A percentile compares a stretch with the other conserved stretches of the same genome.
Evolutionary conservation across 371 early-diverging fungal species (phyloP).

Genomic region (Rhizopus arrhizus): DNA sequence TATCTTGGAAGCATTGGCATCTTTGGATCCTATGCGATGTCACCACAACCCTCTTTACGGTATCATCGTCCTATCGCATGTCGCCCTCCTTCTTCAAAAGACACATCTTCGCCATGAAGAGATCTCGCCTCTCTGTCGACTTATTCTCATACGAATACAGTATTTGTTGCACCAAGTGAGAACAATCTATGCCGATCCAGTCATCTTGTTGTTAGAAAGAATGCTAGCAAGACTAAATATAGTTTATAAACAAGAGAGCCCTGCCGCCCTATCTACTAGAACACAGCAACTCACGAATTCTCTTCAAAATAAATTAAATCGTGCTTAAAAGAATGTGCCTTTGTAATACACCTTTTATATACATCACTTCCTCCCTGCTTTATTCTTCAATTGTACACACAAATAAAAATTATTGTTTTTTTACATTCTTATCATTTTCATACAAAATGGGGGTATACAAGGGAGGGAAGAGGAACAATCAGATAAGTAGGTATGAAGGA

Average conservation of each 20-base stretch:
- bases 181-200: constrained; percentile 27
- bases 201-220: constrained; percentile 35
- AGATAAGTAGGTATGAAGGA: neutral
- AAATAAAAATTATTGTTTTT: neutral
- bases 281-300: constrained; percentile 13
- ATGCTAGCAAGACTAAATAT: constrained; percentile 23
- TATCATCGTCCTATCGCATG: constrained; percentile 23
- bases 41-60: constrained; percentile 46
- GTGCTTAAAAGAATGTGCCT: neutral
- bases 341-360: neutral
- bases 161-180: constrained; percentile 31
- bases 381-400: neutral
- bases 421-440: neutral
- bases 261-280: constrained; percentile 13
- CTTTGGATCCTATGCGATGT: constrained; percentile 38
- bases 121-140: constrained; percentile 32
- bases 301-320: constrained; percentile 8
- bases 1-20: constrained; percentile 34
- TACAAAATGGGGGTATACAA: too few relatives aligned
- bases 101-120: constrained; percentile 23
- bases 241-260: constrained; percentile 10
- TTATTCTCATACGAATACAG: constrained; percentile 35
- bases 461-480: neutral
- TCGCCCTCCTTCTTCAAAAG: constrained; percentile 33
- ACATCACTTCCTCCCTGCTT: neutral